Conservation (phyloP, 1,284 basidiomycete genomes). For the Ustilago crameri region DNA sequence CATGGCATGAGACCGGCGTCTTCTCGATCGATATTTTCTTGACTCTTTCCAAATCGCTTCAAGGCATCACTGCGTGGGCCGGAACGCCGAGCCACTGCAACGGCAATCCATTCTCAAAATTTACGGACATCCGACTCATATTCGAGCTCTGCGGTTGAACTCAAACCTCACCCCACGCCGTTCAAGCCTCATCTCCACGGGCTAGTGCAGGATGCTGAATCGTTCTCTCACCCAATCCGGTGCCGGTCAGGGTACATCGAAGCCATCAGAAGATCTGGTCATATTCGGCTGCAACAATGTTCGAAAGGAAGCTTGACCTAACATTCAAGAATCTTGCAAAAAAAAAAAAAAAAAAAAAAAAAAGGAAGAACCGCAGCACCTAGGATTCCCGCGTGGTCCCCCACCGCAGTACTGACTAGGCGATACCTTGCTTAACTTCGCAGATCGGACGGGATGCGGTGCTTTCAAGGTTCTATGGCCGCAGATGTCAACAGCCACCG, state of each 20-base stretch:
- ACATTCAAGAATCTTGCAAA: no score
- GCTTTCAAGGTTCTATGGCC: constrained; percentile 82
- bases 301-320: no score
- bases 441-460: constrained; percentile 84
- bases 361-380: constrained; percentile 70
- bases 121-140: not conserved
- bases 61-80: not conserved
- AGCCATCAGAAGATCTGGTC: no score
- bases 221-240: no score
- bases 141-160: no score
- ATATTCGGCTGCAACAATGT: no score
- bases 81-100: not conserved
- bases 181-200: no score
- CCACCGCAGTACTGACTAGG: constrained; percentile 85
- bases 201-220: no score
- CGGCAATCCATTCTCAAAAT: constrained; percentile 3
- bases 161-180: no score
- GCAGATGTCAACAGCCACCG: constrained; percentile 75
- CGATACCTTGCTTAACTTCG: constrained; percentile 80
- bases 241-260: no score
- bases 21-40: no score
- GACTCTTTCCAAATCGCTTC: no score
- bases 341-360: not conserved
- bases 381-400: constrained; percentile 84
- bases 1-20: not conserved